A percentile compares a stretch with the other conserved stretches of the same genome.
Conservation (phyloP, 495 filamentous ascomycete genomes). For the Neurospora sp. region DNA sequence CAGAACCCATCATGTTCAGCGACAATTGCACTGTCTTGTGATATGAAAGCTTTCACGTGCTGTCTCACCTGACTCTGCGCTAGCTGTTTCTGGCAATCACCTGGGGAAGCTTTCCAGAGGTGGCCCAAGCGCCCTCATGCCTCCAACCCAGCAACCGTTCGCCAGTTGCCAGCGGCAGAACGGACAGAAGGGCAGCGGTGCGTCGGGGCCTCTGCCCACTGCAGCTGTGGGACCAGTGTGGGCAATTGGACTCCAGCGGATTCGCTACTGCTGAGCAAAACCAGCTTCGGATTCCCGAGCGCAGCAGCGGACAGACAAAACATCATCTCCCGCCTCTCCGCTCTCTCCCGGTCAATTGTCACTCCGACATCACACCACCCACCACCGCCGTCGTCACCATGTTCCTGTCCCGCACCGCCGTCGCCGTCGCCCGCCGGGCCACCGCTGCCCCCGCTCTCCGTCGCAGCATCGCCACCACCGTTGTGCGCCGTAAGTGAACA, state of each 20-base stretch:
- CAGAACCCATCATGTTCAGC: too few species aligned
- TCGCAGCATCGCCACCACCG: slow-evolving; percentile 48
- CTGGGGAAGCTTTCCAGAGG: not conserved
- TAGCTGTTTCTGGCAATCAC: not conserved
- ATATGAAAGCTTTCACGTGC: not conserved
- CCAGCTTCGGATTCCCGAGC: not conserved
- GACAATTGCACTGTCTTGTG: not conserved
- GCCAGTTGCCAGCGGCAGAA: not conserved
- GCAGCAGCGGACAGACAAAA: not conserved
- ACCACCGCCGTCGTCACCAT: slow-evolving; percentile 39
- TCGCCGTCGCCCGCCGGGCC: slow-evolving; percentile 61
- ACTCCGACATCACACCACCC: slow-evolving; percentile 3
- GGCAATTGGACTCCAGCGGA: not conserved
- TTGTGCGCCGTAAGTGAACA: slow-evolving; percentile 47
- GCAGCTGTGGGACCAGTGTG: not conserved
- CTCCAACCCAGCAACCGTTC: not conserved
- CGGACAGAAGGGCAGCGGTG: not conserved
- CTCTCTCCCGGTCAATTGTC: slow-evolving; percentile 10
- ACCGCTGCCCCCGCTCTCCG: slow-evolving; percentile 47
- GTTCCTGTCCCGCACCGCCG: slow-evolving; percentile 74
- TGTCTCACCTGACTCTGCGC: not conserved
- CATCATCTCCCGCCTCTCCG: slow-evolving; percentile 2
- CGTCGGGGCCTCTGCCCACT: not conserved
- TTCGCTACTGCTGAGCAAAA: not conserved
- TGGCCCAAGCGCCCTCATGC: not conserved